Conservation (phyloP, 2,329 filamentous ascomycete species). For the Tolypocladium album region DNA sequence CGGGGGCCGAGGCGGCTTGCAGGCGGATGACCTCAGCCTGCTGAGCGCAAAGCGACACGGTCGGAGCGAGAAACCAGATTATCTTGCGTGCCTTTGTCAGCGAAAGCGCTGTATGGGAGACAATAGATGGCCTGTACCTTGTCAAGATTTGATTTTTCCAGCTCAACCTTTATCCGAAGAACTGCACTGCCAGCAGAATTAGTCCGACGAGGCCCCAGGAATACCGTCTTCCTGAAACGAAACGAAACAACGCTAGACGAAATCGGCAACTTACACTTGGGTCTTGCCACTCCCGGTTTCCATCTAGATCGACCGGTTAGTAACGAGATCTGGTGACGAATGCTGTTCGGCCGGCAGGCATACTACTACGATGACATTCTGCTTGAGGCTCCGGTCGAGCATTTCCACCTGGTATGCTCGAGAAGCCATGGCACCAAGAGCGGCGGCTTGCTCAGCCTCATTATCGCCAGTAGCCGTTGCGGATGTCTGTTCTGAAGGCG, state of each 20-base stretch:
- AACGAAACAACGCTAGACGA: too few relatives aligned
- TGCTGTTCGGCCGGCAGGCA: conserved; percentile 9
- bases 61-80: conserved; percentile 67
- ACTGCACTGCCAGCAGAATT: conserved; percentile 41
- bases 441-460: background rate
- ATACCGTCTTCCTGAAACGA: background rate
- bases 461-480: conserved; percentile 1
- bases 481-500: conserved; percentile 1
- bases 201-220: background rate
- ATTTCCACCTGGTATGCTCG: conserved; percentile 68
- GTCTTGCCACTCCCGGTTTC: conserved; percentile 74
- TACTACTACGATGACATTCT: conserved; percentile 64
- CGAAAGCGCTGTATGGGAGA: background rate
- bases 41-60: conserved; percentile 55
- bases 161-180: conserved; percentile 54
- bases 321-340: background rate
- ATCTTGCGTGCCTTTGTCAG: conserved; percentile 24
- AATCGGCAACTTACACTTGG: conserved; percentile 46
- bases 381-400: conserved; percentile 55
- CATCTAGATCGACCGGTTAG: conserved; percentile 42
- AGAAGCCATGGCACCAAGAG: conserved; percentile 24
- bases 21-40: conserved; percentile 49
- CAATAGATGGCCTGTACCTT: conserved; percentile 34
- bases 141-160: conserved; percentile 38
- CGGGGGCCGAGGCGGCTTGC: conserved; percentile 48